These are phyloP conservation scores for Cercospora janseana DNA, from an alignment of 2,329 filamentous ascomycete species.

Conservation along the genomic window DNA sequence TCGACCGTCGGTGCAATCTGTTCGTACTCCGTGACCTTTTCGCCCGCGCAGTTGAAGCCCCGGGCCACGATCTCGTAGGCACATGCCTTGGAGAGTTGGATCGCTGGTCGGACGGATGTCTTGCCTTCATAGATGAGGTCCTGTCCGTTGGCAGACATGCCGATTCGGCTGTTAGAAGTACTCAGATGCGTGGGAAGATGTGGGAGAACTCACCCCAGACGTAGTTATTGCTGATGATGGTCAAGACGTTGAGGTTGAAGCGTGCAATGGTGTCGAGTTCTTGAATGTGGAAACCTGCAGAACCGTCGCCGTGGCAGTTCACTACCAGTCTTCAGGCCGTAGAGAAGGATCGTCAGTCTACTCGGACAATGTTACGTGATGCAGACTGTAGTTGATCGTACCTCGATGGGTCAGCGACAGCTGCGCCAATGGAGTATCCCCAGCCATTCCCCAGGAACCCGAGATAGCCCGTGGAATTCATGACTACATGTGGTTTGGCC, in stretches of 20 bases:
- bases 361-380: background rate
- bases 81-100: constrained; percentile 33
- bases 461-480: constrained; percentile 41
- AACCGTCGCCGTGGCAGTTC: constrained; percentile 49
- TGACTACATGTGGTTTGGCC: constrained; percentile 30
- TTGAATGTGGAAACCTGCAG: constrained; percentile 47
- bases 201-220: constrained; percentile 35
- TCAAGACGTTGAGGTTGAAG: constrained; percentile 43
- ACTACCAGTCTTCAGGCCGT: constrained; percentile 37
- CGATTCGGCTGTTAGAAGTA: too few species aligned
- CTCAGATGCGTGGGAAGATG: too few species aligned
- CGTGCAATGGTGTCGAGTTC: constrained; percentile 49
- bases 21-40: constrained; percentile 31
- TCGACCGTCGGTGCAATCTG: constrained; percentile 38
- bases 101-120: constrained; percentile 36
- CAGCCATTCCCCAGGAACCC: constrained; percentile 51
- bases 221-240: constrained; percentile 47
- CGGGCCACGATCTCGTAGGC: constrained; percentile 45
- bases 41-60: constrained; percentile 40
- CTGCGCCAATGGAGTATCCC: constrained; percentile 47
- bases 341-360: background rate
- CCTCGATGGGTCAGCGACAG: constrained; percentile 40
- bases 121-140: constrained; percentile 44
- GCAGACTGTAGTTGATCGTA: background rate
- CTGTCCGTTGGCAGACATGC: constrained; percentile 47